phyloP scores from a whole-genome alignment of 179 eudicot species.

The Monotropa hypopitys region DNA sequence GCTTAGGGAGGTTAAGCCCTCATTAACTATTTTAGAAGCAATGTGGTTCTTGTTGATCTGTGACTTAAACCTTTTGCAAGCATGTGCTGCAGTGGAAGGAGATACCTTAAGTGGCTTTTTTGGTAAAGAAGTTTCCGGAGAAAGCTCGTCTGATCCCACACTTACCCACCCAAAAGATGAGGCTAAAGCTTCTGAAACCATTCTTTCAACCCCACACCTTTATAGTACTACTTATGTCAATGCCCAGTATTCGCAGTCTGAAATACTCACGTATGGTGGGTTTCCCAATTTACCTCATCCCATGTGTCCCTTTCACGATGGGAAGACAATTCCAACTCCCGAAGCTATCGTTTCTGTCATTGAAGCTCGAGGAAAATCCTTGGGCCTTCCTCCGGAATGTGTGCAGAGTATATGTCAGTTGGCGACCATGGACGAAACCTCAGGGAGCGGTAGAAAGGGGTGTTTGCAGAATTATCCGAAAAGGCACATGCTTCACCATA shows the following conservation, averaged over 20 bases:
- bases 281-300: background rate
- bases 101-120: conserved; percentile 5
- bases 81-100: conserved; percentile 14
- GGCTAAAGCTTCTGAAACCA: conserved; percentile 5
- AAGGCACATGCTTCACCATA: conserved; percentile 25
- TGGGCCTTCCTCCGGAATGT: background rate
- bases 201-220: background rate
- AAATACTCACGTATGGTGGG: background rate
- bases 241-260: background rate
- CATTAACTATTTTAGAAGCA: conserved; percentile 22
- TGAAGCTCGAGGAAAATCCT: conserved; percentile 10
- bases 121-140: conserved; percentile 7
- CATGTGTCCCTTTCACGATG: background rate
- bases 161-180: conserved; percentile 9
- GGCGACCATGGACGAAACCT: conserved; percentile 12
- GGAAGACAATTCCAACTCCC: conserved; percentile 5
- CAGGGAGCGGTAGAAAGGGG: conserved; percentile 13
- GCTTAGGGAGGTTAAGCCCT: conserved; percentile 27
- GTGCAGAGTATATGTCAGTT: conserved; percentile 11
- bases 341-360: conserved; percentile 8
- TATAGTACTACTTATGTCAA: background rate
- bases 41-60: conserved; percentile 34
- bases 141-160: background rate
- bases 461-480: conserved; percentile 9
- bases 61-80: conserved; percentile 23